These are phyloP conservation scores for Tritrichomonas foetus DNA, from an alignment of 208 protist genomes.

Conservation along the genomic window DNA sequence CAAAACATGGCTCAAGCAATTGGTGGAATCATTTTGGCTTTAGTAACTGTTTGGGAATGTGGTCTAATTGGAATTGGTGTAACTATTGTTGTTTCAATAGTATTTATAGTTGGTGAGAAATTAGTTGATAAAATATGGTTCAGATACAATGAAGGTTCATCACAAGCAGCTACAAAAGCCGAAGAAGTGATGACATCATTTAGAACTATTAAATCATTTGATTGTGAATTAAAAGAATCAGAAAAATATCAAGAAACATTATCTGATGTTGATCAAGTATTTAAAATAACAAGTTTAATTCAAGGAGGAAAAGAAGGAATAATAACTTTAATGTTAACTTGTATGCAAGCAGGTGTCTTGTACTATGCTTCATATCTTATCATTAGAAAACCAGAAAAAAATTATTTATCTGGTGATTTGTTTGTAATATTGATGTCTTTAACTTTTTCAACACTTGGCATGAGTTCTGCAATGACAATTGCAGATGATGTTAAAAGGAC, in stretches of 20 bases:
- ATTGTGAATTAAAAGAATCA: neutral
- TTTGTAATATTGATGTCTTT: neutral
- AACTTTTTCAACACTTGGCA: neutral
- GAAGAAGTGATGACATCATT: constrained; percentile 28
- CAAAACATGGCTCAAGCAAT: neutral
- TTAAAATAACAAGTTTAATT: neutral
- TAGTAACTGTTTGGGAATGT: neutral
- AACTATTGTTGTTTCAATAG: neutral
- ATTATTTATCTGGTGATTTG: neutral
- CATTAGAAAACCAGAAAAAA: neutral
- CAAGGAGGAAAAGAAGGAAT: neutral
- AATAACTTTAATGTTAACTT: neutral
- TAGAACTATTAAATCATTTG: constrained; percentile 37
- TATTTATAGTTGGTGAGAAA: neutral
- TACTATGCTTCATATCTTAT: neutral
- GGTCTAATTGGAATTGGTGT: neutral
- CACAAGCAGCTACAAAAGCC: neutral
- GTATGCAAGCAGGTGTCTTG: neutral
- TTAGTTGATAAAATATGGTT: neutral
- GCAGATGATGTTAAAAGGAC: neutral
- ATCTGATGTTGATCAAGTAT: neutral
- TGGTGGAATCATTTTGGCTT: neutral
- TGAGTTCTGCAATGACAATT: neutral
- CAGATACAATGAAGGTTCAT: constrained; percentile 1
- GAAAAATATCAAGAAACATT: neutral